Evolutionary conservation across 345 rosid species (phyloP), one percentile per base, ranked within the genome.

Genomic region (Ailanthus altissimus): DNA sequence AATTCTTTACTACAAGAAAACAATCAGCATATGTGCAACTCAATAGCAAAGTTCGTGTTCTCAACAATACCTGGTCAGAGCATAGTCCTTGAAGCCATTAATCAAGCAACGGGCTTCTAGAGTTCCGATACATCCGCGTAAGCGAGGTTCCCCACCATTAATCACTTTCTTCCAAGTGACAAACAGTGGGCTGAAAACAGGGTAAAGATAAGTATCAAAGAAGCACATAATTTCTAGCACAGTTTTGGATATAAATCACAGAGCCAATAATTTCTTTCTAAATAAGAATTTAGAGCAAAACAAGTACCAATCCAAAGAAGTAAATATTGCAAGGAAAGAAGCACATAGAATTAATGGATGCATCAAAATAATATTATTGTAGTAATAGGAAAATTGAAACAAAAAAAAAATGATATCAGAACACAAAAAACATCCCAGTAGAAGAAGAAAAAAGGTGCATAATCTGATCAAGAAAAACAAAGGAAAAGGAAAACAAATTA

Each of bases 91-190:
- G 79, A 96, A 96, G 81, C 98, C 98, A 79, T 76, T 89, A 76
- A 91, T 88, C 89, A 96, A 83, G 83, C 75, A 76, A 67, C 92
- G 94, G 74, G 98, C 90, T 86, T 96, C 99, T 38, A 96, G 86
- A 20, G 97, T 92, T 78, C 99, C 99, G 45, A 96, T 96, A 86
- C 99, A 96, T 75, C 99, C 99, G 80, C 99, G 98, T 83, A 96
- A 78, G 32, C 90, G 92, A 89, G 98, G 98, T 89, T 94, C 98
- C 13, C 90, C 88, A 74, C 97, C 97, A 82, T 89, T 91, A 81
- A 88, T 91, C 28, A 86, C 86, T 79, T 92, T 92, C 92, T 94
- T 93, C 99, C 99, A 96, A 16, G 98, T 96, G 57, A 96, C 99
- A 83, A 96, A 96, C 86, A 96, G 83, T 67, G 98, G 99, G 85